Evolutionary conservation across 768 basidiomycete species (phyloP), one percentile per base, ranked within the genome.

Genomic region (Pisolithus orientalis): DNA sequence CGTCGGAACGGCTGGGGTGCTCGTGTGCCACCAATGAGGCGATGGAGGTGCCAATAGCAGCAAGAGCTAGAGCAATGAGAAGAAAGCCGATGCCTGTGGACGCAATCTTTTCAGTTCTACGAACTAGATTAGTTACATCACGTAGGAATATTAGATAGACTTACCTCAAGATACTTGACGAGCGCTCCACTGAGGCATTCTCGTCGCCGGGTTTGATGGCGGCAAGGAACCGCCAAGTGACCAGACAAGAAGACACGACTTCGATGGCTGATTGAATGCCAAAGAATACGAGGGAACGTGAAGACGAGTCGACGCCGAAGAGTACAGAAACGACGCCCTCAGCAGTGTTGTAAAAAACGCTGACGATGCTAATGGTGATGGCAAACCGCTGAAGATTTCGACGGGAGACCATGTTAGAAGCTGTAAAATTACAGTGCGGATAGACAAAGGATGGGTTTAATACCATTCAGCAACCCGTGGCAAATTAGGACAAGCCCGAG

Each of bases 191-290:
- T 24, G 52, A 49, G 27, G 32, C 46, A 47, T 53, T 52, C 54
- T 72, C 70, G 40, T 75, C 67, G 11, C 69, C 68, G 17, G 69
- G 67, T 42, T 61, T 66, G 6, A 58, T 57, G 9, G 68, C 62
- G 14, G 65, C 51, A 29, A 68, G 39, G 51, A 77, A 78, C 29
- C 76, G 63, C 76, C 77, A 78, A 10, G 74, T 54, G 25, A 77
- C 77, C 13, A 78, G 64, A 44, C 62, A 28, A 4, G 75, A 68
- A 17, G 76, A 77, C 47, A 72, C 61, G 32, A 77, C 75, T 53
- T 78, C 77, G 38, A 77, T 72, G 4, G 59, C 73, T 0, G 76
- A 77, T 40, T 78, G 77, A 14, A 78, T 68, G 1, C 77, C 76
- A 44, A 74, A 78, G 62, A 78, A 78, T 27, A 78, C 62, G 39